Conservation (phyloP, 768 basidiomycete species). For the Paxillus involutus region DNA sequence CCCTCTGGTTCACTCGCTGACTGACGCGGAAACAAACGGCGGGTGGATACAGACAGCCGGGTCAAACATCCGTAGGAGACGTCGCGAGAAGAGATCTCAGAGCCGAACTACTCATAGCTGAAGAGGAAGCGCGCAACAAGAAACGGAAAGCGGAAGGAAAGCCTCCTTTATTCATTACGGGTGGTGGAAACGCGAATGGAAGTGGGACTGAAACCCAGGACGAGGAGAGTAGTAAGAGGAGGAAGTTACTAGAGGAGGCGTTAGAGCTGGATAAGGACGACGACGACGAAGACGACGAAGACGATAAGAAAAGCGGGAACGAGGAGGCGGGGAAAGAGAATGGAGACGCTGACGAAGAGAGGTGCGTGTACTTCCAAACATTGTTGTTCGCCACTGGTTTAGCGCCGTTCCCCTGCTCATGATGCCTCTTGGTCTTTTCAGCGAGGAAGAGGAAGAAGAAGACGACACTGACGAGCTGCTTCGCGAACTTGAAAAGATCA, state of each 20-base stretch:
- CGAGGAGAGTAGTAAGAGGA: conserved; percentile 70
- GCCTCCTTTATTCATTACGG: conserved; percentile 36
- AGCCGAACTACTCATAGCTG: conserved; percentile 80
- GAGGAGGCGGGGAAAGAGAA: conserved; percentile 37
- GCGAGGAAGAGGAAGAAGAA: conserved; percentile 60
- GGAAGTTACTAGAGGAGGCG: conserved; percentile 86
- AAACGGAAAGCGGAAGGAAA: conserved; percentile 89
- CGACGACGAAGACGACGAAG: conserved; percentile 65
- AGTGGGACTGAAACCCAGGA: conserved; percentile 48
- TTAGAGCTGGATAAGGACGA: conserved; percentile 90
- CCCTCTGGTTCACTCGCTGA: neutral
- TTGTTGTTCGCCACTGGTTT: too few relatives aligned
- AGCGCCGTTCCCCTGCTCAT: too few relatives aligned
- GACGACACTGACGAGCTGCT: conserved; percentile 87
- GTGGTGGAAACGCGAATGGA: conserved; percentile 29
- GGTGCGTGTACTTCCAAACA: conserved; percentile 31
- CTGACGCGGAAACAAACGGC: neutral
- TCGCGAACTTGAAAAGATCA: conserved; percentile 97
- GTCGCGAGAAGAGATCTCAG: conserved; percentile 79
- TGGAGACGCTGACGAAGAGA: conserved; percentile 47
- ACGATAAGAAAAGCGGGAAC: conserved; percentile 25
- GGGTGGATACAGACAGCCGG: conserved; percentile 62
- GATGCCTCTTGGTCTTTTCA: conserved; percentile 9
- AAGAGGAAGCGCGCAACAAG: conserved; percentile 83
- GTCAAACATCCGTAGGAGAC: conserved; percentile 81